These are phyloP conservation scores for Mycena chlorophos DNA, from an alignment of 768 basidiomycete species.

Conservation along the genomic window DNA sequence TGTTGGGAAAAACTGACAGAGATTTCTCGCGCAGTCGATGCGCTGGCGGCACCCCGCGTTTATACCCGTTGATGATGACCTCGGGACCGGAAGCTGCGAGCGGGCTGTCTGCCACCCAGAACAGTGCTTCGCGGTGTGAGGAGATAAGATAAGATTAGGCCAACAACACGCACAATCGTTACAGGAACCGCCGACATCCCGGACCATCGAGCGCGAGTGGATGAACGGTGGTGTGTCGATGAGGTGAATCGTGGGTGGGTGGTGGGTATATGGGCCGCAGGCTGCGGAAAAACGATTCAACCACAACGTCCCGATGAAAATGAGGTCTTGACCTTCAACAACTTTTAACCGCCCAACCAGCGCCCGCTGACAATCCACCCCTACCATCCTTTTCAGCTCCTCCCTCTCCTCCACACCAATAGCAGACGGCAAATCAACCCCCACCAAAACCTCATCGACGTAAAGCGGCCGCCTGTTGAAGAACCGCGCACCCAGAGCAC, in stretches of 20 bases:
- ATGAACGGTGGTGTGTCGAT: constrained; percentile 59
- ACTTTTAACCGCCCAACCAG: constrained; percentile 56
- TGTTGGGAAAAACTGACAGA: constrained; percentile 41
- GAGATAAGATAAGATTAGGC: background rate
- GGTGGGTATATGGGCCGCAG: constrained; percentile 44
- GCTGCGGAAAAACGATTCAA: background rate
- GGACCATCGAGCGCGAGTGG: constrained; percentile 46
- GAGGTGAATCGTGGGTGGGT: constrained; percentile 55
- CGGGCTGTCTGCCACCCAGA: constrained; percentile 71
- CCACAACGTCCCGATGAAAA: background rate
- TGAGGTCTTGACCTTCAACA: constrained; percentile 39
- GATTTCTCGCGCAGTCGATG: constrained; percentile 63
- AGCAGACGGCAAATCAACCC: constrained; percentile 32
- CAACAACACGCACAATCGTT: constrained; percentile 60
- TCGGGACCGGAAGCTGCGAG: constrained; percentile 43
- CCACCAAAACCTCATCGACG: constrained; percentile 64
- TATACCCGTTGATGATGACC: constrained; percentile 76
- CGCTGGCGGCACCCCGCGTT: constrained; percentile 74
- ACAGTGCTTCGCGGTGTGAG: constrained; percentile 57
- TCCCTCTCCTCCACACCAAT: constrained; percentile 46
- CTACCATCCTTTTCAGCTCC: constrained; percentile 40
- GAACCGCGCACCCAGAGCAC: constrained; percentile 63
- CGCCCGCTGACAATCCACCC: constrained; percentile 67
- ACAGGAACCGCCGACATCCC: constrained; percentile 46
- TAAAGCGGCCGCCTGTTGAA: constrained; percentile 56